A percentile compares a stretch with the other conserved stretches of the same genome.
Evolutionary conservation across 257 asterid species (phyloP).

Genomic region (Mitragyna speciosa): DNA sequence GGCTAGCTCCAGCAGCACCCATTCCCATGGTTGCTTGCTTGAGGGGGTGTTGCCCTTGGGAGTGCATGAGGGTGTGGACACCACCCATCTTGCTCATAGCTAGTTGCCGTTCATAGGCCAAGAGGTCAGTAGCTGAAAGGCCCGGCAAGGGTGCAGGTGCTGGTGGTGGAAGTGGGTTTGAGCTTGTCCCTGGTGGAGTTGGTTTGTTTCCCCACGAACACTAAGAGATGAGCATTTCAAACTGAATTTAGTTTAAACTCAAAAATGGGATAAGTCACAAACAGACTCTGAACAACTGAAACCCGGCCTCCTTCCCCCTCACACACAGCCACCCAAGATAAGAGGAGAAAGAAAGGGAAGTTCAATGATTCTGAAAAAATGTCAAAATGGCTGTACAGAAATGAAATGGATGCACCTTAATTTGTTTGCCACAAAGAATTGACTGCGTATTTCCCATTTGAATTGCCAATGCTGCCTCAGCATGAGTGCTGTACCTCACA

Average conservation of each 20-base stretch:
- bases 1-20: slow-evolving; percentile 65
- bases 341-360: neutral
- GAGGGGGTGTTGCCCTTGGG: slow-evolving; percentile 41
- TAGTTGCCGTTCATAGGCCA: slow-evolving; percentile 75
- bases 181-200: slow-evolving; percentile 81
- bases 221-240: slow-evolving; percentile 32
- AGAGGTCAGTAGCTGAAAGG: slow-evolving; percentile 57
- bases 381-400: neutral
- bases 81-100: slow-evolving; percentile 80
- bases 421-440: slow-evolving; percentile 65
- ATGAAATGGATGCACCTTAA: slow-evolving; percentile 56
- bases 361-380: neutral
- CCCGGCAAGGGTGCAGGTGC: slow-evolving; percentile 56
- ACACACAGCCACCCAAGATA: neutral
- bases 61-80: slow-evolving; percentile 50
- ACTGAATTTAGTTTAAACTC: neutral
- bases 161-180: slow-evolving; percentile 92
- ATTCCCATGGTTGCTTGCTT: slow-evolving; percentile 45
- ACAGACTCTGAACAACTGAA: neutral
- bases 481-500: slow-evolving; percentile 79
- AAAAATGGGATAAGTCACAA: neutral
- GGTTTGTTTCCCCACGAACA: slow-evolving; percentile 99
- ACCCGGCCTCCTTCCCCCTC: neutral
- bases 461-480: slow-evolving; percentile 89
- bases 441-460: slow-evolving; percentile 79